These are phyloP conservation scores for Torulaspora gathmanii DNA, from an alignment of 805 yeast species.

Conservation along the genomic window DNA sequence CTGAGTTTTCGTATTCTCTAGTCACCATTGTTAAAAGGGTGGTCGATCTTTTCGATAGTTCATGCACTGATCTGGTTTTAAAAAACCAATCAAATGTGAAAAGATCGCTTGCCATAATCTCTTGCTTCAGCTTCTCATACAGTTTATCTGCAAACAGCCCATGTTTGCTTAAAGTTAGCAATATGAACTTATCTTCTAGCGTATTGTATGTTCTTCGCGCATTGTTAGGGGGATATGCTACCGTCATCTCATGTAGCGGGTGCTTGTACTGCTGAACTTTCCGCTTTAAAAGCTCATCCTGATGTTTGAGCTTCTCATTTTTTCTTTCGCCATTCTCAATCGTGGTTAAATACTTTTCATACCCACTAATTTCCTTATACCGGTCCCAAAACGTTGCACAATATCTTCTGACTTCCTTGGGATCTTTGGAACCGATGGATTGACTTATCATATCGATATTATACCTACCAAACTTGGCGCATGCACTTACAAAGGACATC, in stretches of 20 bases:
- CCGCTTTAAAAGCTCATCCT: slow-evolving; percentile 49
- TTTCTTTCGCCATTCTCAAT: slow-evolving; percentile 73
- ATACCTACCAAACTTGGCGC: slow-evolving; percentile 61
- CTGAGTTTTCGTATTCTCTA: slow-evolving; percentile 63
- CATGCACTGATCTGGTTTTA: slow-evolving; percentile 65
- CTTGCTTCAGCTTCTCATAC: slow-evolving; percentile 61
- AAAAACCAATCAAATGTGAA: slow-evolving; percentile 74
- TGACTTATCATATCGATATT: slow-evolving; percentile 47
- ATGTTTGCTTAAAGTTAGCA: slow-evolving; percentile 55
- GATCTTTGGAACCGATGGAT: slow-evolving; percentile 52
- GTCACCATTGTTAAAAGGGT: slow-evolving; percentile 65
- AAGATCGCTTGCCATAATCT: slow-evolving; percentile 52
- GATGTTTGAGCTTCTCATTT: slow-evolving; percentile 48
- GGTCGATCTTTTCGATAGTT: slow-evolving; percentile 61
- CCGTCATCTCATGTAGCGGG: slow-evolving; percentile 58
- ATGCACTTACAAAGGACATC: slow-evolving; percentile 62
- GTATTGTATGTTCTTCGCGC: slow-evolving; percentile 69
- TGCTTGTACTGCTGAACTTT: slow-evolving; percentile 52
- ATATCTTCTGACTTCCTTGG: slow-evolving; percentile 57
- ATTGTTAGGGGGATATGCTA: slow-evolving; percentile 78
- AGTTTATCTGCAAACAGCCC: slow-evolving; percentile 59
- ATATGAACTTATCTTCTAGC: slow-evolving; percentile 63
- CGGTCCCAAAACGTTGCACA: slow-evolving; percentile 60
- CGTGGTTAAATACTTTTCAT: slow-evolving; percentile 64
- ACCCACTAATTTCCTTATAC: slow-evolving; percentile 58